Base-by-base conservation (phyloP, 108 stramenopile genomes). In the Pseudonitzschia multiseries region DNA sequence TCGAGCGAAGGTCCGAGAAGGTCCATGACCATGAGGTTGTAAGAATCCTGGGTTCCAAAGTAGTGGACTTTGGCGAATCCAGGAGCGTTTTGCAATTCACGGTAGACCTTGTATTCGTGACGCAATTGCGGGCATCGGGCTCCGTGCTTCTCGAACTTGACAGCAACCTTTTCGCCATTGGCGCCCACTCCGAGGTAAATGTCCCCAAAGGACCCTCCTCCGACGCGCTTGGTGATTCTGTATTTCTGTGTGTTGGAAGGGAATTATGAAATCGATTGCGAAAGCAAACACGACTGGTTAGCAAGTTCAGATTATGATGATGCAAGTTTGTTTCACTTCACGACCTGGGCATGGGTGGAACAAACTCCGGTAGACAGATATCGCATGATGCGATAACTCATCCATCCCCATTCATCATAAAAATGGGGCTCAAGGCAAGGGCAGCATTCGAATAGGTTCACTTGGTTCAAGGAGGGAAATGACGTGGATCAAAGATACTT, bases 11-110 rank as follows among this genome's bases (percentile, higher is more conserved):
- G 97, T n/a, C 98, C 98, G 17, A 99, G 85, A 8, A 99, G 83
- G 73, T 99, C 98, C 98, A 99, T 98, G n/a, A 99, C 98, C 98
- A 99, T 98, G 50, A 98, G 91, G 70, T 99, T 99, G 86, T 96
- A 99, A 46, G 91, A 94, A 74, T 97, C 94, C 71, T 97, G 96
- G 29, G 96, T 93, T 46, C 98, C 98, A 78, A 97, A 99, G 84
- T 96, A 97, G 77, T 96, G 95, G 48, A 99, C 96, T 76, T 98
- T 95, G 71, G 96, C 95, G 62, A 96, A 96, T 46, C 95, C 95
- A 22, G 95, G 95, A 28, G 95, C 95, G 80, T 93, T 93, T 77
- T 98, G 96, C 52, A 99, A 90, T 74, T 98, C 97, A 63, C 98
- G 94, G 88, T 99, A 99, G 40, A 99, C 98, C 84, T 99, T 99